Evolutionary conservation across 192 early-diverging fungal genomes (phyloP), one percentile per base, ranked within the genome.

Genomic region (Gaertneriomyces semiglobifer): DNA sequence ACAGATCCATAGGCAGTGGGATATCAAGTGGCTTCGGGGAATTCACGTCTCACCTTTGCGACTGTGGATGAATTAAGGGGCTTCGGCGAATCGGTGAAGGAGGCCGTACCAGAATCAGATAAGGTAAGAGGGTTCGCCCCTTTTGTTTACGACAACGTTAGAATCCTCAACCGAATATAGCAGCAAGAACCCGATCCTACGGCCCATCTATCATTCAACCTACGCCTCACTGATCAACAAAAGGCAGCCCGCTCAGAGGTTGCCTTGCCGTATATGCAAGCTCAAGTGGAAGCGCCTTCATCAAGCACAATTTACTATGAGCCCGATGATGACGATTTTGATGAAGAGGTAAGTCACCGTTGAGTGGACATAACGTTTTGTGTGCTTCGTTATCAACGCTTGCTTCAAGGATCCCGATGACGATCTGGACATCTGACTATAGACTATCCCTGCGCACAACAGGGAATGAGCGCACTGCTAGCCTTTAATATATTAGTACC

Each of bases 301-400:
- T 8, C 41, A 48, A 43, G 47, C 55, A 80, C 86, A 20, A 87
- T 92, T 60, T 86, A 82, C 59, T 96, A 96, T 71, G 87, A 91
- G 56, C 87, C 89, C 18, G 94, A 93, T 68, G 88, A 82, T 6
- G 93, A 96, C 62, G 94, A 96, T 65, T 91, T 89, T 81, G 94
- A 96, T 71, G 85, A 88, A 41, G 93, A 94, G 61, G 61, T 63
- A 50, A 46, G 61, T 18, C 40, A 44, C 16, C 0, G 38, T 39
- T 4, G 39, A 39, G 44, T n/a, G 40, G 38, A 4, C 9, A 7
- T 44, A n/a, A 60, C 44, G 12, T n/a, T 52, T 18, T 52, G 20
- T 57, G 5, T 14, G 55, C 55, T 14, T 39, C 5, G 12, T 39
- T 38, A 39, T 4, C 55, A 39, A 16, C 4, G 5, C 12, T 25